Evolutionary conservation across 441 rosid species (phyloP).

Genomic region (Erodium moschatum): DNA sequence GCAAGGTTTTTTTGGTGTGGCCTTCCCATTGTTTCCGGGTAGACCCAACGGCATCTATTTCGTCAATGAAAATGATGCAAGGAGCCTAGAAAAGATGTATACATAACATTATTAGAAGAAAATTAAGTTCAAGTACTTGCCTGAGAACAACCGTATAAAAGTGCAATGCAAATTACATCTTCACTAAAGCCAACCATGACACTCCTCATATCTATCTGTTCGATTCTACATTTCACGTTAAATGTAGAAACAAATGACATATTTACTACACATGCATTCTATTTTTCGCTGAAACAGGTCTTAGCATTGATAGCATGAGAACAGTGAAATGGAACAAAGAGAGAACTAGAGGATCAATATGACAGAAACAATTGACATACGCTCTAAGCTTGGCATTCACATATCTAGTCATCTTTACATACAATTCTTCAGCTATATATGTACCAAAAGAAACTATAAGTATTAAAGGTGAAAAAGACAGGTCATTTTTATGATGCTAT

Average conservation of each 20-base stretch:
- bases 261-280: not conserved
- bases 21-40: slow-evolving; percentile 99
- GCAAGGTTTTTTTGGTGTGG: slow-evolving; percentile 96
- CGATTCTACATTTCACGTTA: too few relatives aligned
- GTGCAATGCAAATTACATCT: too few relatives aligned
- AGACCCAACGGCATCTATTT: slow-evolving; percentile 96
- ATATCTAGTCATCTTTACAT: too few relatives aligned
- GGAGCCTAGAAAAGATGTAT: slow-evolving; percentile 55
- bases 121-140: too few relatives aligned
- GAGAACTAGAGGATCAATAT: not conserved
- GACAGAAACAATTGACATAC: not conserved
- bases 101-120: slow-evolving; percentile 6
- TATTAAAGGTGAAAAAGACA: not conserved
- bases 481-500: not conserved
- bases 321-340: not conserved
- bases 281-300: not conserved
- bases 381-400: not conserved
- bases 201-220: too few relatives aligned
- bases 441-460: not conserved
- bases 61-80: slow-evolving; percentile 92
- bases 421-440: not conserved
- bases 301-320: not conserved
- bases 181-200: too few relatives aligned
- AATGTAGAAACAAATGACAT: not conserved
- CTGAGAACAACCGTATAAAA: not conserved